phyloP scores from a whole-genome alignment of 2,329 filamentous ascomycete species.

The Madurella mycetomatis region DNA sequence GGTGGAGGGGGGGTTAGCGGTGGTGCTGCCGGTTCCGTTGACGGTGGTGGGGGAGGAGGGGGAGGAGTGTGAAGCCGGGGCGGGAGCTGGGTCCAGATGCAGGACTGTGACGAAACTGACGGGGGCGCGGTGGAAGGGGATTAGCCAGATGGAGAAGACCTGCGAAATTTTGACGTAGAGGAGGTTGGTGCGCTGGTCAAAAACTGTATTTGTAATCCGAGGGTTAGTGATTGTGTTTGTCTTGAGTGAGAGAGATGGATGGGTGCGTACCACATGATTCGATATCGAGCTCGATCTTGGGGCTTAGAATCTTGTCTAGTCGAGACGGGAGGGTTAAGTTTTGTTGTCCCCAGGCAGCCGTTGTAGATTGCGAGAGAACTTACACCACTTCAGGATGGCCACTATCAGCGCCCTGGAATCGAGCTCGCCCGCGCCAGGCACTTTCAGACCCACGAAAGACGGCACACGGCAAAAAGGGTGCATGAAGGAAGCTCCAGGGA shows the following conservation, averaged over 20 bases:
- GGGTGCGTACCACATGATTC: constrained; percentile 47
- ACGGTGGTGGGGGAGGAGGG: constrained; percentile 19
- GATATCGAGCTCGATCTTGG: constrained; percentile 63
- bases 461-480: constrained; percentile 75
- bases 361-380: not conserved
- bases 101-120: constrained; percentile 67
- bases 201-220: constrained; percentile 44
- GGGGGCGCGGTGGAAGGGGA: constrained; percentile 68
- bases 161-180: constrained; percentile 73
- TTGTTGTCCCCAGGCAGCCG: not conserved
- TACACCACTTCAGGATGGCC: constrained; percentile 66
- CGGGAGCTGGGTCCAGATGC: constrained; percentile 47
- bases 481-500: constrained; percentile 64
- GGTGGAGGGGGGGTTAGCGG: not conserved
- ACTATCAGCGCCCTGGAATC: constrained; percentile 64
- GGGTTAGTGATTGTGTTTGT: not conserved
- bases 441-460: constrained; percentile 39
- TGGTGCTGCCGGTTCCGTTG: constrained; percentile 13
- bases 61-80: not conserved
- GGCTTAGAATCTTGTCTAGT: constrained; percentile 68
- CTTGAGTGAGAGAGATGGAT: not conserved
- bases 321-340: not conserved
- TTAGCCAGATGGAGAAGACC: constrained; percentile 69
- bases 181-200: constrained; percentile 59
- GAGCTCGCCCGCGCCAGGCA: constrained; percentile 40